Evolutionary conservation across 768 basidiomycete genomes (phyloP), one percentile per base, ranked within the genome.

Genomic region (Serendipita sp.): DNA sequence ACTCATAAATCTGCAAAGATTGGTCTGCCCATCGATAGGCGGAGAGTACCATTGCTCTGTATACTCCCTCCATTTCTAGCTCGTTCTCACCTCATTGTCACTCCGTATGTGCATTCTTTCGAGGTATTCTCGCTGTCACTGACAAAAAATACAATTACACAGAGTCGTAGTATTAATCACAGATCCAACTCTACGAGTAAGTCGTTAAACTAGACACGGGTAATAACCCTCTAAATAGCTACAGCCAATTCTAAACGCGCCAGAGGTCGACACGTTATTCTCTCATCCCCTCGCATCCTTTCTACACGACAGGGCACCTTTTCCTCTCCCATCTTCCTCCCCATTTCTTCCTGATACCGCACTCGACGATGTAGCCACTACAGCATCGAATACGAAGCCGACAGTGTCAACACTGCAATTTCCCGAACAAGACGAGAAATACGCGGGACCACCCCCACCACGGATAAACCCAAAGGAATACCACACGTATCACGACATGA

Each of bases 151-250:
- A 30, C 11, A 32, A 30, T 36, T 32, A 36, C 11, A 8, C 68
- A 94, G 91, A 1, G 88, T 94, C 0, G 86, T 95, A 23, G 88
- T 91, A 1, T 79, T 95, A 8, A 84, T 94, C 23, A 80, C 89
- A 0, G 90, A 93, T 74, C 84, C 84, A 65, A 83, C 83, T 0
- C 74, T 93, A 46, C 80, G 82, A 60, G 89, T 89, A 68, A 18
- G 78, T 72, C 5, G 16, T 65, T 45, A 32, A 15, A 18, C 48
- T 8, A 23, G n/a, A 34, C 34, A 11, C 46, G 11, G 41, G 3
- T 18, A 23, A 38, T 23, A 63, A 32, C 54, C 18, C 30, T 5
- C 11, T 15, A 28, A 46, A 15, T 28, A 11, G 16, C 63, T 48
- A 28, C 69, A 92, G 86, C 91, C 91, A 0, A 84, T 88, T 28